A percentile compares a stretch with the other conserved stretches of the same genome.
phyloP scores from a whole-genome alignment of 306 rosid genomes.

The Arachis stenosperma region DNA sequence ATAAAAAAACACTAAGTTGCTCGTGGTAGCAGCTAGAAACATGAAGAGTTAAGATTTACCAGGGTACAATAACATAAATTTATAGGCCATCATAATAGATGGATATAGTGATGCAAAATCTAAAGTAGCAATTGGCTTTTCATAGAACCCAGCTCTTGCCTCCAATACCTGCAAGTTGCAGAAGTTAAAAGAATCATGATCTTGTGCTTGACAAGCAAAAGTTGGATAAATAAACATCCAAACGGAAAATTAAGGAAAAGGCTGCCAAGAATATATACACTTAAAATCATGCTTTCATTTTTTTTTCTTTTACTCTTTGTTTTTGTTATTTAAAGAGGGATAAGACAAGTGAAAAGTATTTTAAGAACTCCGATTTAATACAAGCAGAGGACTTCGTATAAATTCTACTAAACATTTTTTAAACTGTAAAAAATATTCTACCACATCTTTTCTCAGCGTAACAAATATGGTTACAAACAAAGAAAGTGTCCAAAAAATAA shows the following conservation, averaged over 20 bases:
- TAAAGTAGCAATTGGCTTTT: slow-evolving; percentile 95
- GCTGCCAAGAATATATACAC: slow-evolving; percentile 2
- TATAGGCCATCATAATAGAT: slow-evolving; percentile 99
- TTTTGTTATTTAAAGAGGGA: slow-evolving; percentile 5
- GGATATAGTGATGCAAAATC: slow-evolving; percentile 98
- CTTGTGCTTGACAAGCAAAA: slow-evolving; percentile 29
- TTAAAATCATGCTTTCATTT: slow-evolving; percentile 10
- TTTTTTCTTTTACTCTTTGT: background rate
- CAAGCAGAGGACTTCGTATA: background rate
- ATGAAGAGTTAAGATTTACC: slow-evolving; percentile 55
- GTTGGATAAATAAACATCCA: slow-evolving; percentile 17
- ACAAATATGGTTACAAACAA: no score
- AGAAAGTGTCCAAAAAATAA: no score
- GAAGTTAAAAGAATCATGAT: slow-evolving; percentile 17
- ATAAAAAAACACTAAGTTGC: slow-evolving; percentile 6
- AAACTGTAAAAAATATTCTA: background rate
- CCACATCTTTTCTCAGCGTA: background rate
- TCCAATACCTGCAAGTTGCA: slow-evolving; percentile 78
- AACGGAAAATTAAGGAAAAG: slow-evolving; percentile 12
- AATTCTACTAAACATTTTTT: background rate
- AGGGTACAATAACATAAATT: slow-evolving; percentile 96
- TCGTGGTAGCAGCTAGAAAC: slow-evolving; percentile 26
- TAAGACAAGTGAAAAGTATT: slow-evolving; percentile 12
- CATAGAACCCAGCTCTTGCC: slow-evolving; percentile 92
- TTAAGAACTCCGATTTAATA: slow-evolving; percentile 12